phyloP scores from a whole-genome alignment of 352 stramenopile genomes.

The Phytophthora niederhauseri region DNA sequence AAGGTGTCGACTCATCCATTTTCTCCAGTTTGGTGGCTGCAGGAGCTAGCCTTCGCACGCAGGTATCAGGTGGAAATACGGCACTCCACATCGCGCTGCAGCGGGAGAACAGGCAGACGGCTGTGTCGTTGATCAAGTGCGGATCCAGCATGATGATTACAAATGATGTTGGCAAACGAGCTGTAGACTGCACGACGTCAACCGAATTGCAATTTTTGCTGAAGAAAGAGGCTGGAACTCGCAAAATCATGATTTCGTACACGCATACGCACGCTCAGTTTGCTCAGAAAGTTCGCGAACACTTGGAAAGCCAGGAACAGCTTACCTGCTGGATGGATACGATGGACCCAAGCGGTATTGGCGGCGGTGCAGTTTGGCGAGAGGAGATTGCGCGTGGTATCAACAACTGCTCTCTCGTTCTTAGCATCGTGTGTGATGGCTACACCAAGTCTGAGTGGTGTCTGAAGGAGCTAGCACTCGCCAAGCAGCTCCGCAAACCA shows the following conservation, averaged over 20 bases:
- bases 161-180: slow-evolving; percentile 65
- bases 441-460: slow-evolving; percentile 84
- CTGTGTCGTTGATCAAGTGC: slow-evolving; percentile 70
- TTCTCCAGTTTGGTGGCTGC: slow-evolving; percentile 48
- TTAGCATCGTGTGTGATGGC: slow-evolving; percentile 72
- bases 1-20: slow-evolving; percentile 54
- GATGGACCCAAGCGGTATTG: slow-evolving; percentile 82
- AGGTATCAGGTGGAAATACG: slow-evolving; percentile 61
- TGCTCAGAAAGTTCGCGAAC: slow-evolving; percentile 64
- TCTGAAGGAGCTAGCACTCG: slow-evolving; percentile 81
- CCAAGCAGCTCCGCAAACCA: slow-evolving; percentile 73
- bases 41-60: slow-evolving; percentile 51
- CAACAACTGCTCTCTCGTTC: slow-evolving; percentile 71
- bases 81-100: slow-evolving; percentile 77
- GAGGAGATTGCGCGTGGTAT: slow-evolving; percentile 84
- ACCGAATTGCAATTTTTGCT: slow-evolving; percentile 77
- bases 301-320: slow-evolving; percentile 59
- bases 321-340: slow-evolving; percentile 87
- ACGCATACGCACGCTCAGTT: slow-evolving; percentile 74
- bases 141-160: slow-evolving; percentile 73
- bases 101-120: slow-evolving; percentile 70
- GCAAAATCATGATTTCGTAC: slow-evolving; percentile 88
- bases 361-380: slow-evolving; percentile 76
- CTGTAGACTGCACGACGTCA: slow-evolving; percentile 83
- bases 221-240: slow-evolving; percentile 73